phyloP scores from a whole-genome alignment of 2,329 filamentous ascomycete genomes.

The Cordyceps tenuipes region DNA sequence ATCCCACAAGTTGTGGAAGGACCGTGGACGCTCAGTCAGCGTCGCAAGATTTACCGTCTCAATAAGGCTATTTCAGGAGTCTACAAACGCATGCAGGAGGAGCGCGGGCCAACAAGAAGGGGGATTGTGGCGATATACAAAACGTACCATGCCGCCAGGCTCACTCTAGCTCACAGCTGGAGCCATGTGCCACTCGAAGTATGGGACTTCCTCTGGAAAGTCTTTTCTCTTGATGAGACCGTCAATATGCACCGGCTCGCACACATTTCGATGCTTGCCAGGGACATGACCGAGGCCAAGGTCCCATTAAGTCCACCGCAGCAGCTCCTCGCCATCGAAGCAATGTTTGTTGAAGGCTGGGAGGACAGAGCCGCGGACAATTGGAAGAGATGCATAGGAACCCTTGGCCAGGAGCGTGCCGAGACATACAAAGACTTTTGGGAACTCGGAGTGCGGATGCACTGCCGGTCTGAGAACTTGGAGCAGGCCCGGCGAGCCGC shows the following conservation, averaged over 20 bases:
- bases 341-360: constrained; percentile 56
- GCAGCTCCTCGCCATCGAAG: constrained; percentile 59
- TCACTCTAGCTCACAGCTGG: constrained; percentile 37
- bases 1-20: constrained; percentile 29
- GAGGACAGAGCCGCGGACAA: constrained; percentile 51
- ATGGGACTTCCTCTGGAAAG: constrained; percentile 60
- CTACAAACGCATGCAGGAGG: constrained; percentile 21
- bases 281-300: constrained; percentile 57
- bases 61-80: constrained; percentile 25
- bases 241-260: constrained; percentile 47
- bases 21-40: constrained; percentile 29
- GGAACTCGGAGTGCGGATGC: constrained; percentile 59
- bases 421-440: constrained; percentile 47
- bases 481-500: constrained; percentile 50
- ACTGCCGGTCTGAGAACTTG: constrained; percentile 48
- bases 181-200: constrained; percentile 48
- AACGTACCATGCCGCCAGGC: constrained; percentile 39
- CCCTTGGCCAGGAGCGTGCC: constrained; percentile 38
- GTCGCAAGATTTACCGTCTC: constrained; percentile 29
- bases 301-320: constrained; percentile 47
- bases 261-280: constrained; percentile 52
- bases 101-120: constrained; percentile 23
- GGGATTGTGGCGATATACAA: constrained; percentile 38
- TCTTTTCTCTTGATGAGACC: constrained; percentile 44
- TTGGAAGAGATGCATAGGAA: constrained; percentile 51